Base-by-base conservation (phyloP, 2,329 filamentous ascomycete species). In the Fusarium nurragi region DNA sequence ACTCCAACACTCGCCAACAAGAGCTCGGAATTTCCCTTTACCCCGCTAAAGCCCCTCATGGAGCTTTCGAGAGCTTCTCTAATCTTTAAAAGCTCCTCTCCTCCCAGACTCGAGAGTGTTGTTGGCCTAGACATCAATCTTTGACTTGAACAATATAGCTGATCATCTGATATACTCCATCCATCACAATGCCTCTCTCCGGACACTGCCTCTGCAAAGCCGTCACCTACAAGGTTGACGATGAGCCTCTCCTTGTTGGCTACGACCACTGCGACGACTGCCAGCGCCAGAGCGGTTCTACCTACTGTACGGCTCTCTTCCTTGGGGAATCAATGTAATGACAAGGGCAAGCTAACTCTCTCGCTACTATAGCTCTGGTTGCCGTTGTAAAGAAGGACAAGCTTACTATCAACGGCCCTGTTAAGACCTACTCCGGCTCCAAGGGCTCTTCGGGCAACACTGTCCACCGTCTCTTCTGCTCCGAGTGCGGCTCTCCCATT, bases 181-280 rank as follows among this genome's bases (percentile, higher is more conserved):
- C 38, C 59, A 49, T 58, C 78, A 86, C 65, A 63, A 90, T 90
- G 88, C 80, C 83, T 85, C 82, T 90, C 74, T 83, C 83, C 52
- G 88, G 88, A 77, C 88, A 90, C 83, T 90, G 88, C 76, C 87
- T 90, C 66, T 90, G 88, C 84, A 88, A 88, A 75, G 84, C 86
- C 71, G 86, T 90, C 78, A 90, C 88, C 74, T 93, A 92, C 83
- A 83, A 83, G 73, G 80, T 77, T 47, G 81, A 84, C 74, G 83
- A 85, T 23, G 78, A 76, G 45, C 83, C 83, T 50, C 72, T 84
- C 52, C 39, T 84, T 75, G 86, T 85, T 48, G 88, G 84, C 65
- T 90, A 90, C 75, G 89, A 90, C 74, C 88, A 90, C 81, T 90
- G 88, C 72, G 88, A 90, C 73, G 88, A 90, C 78, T 90, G 88